Base-by-base conservation (phyloP, 306 rosid genomes). In the Amphicarpaea edgeworthii region DNA sequence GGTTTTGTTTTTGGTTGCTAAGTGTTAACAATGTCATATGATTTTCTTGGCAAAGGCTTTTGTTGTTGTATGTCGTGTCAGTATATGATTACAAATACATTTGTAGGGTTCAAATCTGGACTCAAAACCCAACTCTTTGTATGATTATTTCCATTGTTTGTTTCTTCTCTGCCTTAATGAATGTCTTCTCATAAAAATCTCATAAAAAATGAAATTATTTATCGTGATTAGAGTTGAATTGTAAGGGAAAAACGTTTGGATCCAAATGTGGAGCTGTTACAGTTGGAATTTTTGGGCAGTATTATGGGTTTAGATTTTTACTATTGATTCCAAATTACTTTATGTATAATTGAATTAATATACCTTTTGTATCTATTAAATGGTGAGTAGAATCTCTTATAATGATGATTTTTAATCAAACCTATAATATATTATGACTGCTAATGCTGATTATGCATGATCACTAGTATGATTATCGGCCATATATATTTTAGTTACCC, bases 401-500 rank as follows among this genome's bases (percentile, higher is more conserved):
- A 28, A 47, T 66, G 60, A 38, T 72, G 38, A 46, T 77, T 73
- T 73, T 28, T 45, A 40, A 12, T 41, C 20, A 57, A 40, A 34
- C 60, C 64, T 49, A 38, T 21, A 14, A 19, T 28, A 19, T 59
- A 59, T 68, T 38, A 15, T 73, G 63, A 60, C 43, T 60, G 45
- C 26, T 59, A 40, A 7, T 61, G 20, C 17, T 72, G 53, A 46
- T 77, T 53, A 28, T 82, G 68, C 46, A 14, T 55, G 6, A 37
- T 73, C 55, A 11, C 45, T 63, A 28, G 32, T 51, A 9, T 64
- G 50, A 32, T 73, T 72, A 28, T 57, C 60, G 9, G 2, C 42
- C 65, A 51, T 46, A 51, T 46, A 51, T 72, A 30, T 85, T 68
- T 74, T 53, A 37, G 50, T 63, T 57, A n/a, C 15, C 65, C 55